These are phyloP conservation scores for Penicillium angulare DNA, from an alignment of 495 filamentous ascomycete genomes.

Conservation along the genomic window DNA sequence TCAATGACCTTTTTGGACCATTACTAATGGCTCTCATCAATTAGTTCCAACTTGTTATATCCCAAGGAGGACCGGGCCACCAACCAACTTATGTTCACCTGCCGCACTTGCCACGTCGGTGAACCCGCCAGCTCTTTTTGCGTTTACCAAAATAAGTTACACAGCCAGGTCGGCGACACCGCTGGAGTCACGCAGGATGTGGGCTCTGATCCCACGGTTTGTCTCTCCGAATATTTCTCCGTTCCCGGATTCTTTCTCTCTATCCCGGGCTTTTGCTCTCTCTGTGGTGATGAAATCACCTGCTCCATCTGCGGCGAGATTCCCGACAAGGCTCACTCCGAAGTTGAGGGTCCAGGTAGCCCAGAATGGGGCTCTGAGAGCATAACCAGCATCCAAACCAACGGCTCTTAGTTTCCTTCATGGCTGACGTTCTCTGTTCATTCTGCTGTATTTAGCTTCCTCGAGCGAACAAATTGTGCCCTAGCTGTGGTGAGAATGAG, in stretches of 20 bases:
- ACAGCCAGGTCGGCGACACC: constrained; percentile 86
- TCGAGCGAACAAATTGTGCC: constrained; percentile 76
- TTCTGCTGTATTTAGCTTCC: constrained; percentile 65
- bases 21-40: constrained; percentile 33
- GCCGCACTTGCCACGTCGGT: constrained; percentile 87
- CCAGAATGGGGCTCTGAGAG: not conserved
- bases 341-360: not conserved
- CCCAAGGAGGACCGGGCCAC: constrained; percentile 80
- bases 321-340: constrained; percentile 13
- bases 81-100: constrained; percentile 70
- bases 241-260: not conserved
- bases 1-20: not conserved
- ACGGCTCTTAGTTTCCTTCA: constrained; percentile 7
- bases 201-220: constrained; percentile 93
- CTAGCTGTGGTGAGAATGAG: constrained; percentile 77
- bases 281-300: constrained; percentile 51
- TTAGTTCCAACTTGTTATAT: constrained; percentile 96
- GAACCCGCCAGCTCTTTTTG: constrained; percentile 82
- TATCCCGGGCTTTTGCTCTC: constrained; percentile 47
- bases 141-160: constrained; percentile 88
- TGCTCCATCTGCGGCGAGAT: constrained; percentile 46
- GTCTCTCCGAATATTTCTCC: constrained; percentile 42
- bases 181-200: constrained; percentile 97
- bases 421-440: constrained; percentile 46
- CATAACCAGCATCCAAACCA: not conserved